phyloP scores from a whole-genome alignment of 257 asterid genomes.

The Phtheirospermum japonicum region DNA sequence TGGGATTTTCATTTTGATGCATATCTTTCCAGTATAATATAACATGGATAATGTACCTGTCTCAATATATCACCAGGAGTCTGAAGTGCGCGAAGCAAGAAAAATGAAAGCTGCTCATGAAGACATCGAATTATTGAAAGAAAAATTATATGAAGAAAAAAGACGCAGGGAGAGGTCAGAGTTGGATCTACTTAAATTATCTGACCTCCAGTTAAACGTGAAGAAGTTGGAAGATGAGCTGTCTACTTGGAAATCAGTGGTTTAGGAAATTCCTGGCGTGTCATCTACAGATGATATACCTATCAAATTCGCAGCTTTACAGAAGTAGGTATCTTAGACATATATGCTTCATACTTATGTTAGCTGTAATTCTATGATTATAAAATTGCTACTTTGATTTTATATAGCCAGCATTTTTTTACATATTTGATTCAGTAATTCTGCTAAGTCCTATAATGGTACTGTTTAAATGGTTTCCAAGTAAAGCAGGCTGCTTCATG shows the following conservation, averaged over 20 bases:
- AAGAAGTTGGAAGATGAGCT: conserved; percentile 73
- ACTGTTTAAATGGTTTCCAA: conserved; percentile 11
- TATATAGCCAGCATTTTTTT: conserved; percentile 10
- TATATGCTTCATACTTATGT: conserved; percentile 20
- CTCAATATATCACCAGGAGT: conserved; percentile 56
- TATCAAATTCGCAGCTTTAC: conserved; percentile 63
- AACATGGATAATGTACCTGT: conserved; percentile 24
- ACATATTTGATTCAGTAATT: neutral
- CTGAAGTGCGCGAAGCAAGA: conserved; percentile 89
- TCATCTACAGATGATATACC: conserved; percentile 76
- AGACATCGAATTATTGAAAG: conserved; percentile 70
- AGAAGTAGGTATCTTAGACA: conserved; percentile 51
- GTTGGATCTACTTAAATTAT: conserved; percentile 61
- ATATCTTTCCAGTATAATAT: conserved; percentile 13
- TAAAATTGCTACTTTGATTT: conserved; percentile 17
- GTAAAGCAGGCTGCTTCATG: conserved; percentile 22
- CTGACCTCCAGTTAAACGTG: conserved; percentile 49
- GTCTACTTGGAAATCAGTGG: conserved; percentile 70
- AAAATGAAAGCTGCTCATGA: conserved; percentile 76
- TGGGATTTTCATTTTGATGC: conserved; percentile 17
- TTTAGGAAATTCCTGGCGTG: conserved; percentile 84
- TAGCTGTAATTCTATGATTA: conserved; percentile 14
- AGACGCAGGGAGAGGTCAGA: conserved; percentile 81
- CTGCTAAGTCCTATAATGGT: conserved; percentile 5
- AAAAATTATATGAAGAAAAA: conserved; percentile 81